phyloP scores from a whole-genome alignment of 1,284 basidiomycete genomes.

The Amylostereum areolatum region DNA sequence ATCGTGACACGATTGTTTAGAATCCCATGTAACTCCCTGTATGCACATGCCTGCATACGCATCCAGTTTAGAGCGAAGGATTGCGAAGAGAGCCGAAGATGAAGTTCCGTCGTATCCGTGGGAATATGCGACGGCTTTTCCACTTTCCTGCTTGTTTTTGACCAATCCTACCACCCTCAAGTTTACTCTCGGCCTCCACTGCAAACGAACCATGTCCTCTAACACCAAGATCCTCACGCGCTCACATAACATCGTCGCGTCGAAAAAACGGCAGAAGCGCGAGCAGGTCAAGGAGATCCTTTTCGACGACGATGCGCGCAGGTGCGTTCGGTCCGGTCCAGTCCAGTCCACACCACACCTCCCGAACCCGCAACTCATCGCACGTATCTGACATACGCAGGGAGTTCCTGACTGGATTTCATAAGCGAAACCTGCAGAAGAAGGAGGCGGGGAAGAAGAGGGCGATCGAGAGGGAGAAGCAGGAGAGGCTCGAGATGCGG shows the following conservation, averaged over 20 bases:
- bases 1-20: too few species aligned
- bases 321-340: slow-evolving; percentile 38
- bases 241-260: slow-evolving; percentile 52
- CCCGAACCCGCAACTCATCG: background rate
- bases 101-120: too few species aligned
- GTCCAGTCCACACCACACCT: slow-evolving; percentile 2
- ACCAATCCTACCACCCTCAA: too few species aligned
- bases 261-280: slow-evolving; percentile 52
- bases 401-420: slow-evolving; percentile 82
- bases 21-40: too few species aligned
- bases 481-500: slow-evolving; percentile 57
- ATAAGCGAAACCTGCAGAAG: slow-evolving; percentile 77
- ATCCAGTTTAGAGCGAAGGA: too few species aligned
- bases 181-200: too few species aligned
- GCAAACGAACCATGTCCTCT: slow-evolving; percentile 20
- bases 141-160: too few species aligned
- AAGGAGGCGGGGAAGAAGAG: slow-evolving; percentile 65
- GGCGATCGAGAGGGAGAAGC: slow-evolving; percentile 63
- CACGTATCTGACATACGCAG: slow-evolving; percentile 31
- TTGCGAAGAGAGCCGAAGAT: too few species aligned
- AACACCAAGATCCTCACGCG: slow-evolving; percentile 55
- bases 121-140: too few species aligned
- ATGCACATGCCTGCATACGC: too few species aligned
- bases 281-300: slow-evolving; percentile 64
- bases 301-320: slow-evolving; percentile 73